These are phyloP conservation scores for Ceratobasidium sp. DNA, from an alignment of 1,284 basidiomycete genomes.

Conservation along the genomic window DNA sequence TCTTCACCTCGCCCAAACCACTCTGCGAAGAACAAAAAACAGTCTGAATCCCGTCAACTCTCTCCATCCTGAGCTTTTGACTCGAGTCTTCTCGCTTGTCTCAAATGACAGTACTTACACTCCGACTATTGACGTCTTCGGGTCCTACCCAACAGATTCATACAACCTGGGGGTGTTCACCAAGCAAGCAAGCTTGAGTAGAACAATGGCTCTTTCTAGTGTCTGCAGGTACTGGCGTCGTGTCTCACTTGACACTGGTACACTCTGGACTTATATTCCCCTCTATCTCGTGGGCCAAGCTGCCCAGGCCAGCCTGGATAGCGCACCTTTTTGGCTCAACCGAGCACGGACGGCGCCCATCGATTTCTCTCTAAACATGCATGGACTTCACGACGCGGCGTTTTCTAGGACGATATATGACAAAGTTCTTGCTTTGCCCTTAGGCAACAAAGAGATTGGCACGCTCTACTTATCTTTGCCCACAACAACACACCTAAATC, in stretches of 20 bases:
- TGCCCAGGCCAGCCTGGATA: not conserved
- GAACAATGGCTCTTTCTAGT: not conserved
- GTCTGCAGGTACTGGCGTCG: slow-evolving; percentile 28
- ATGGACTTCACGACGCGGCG: too few relatives aligned
- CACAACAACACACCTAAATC: too few relatives aligned
- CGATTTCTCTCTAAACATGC: not conserved
- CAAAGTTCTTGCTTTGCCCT: too few relatives aligned
- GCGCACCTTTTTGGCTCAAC: not conserved
- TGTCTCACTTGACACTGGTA: not conserved
- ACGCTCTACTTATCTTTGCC: too few relatives aligned
- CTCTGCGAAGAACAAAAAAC: too few relatives aligned
- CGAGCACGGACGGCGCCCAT: slow-evolving; percentile 14
- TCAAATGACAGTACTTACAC: too few relatives aligned
- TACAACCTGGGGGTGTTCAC: not conserved
- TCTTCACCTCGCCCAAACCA: too few relatives aligned
- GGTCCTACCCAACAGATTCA: too few relatives aligned
- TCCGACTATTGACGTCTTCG: not conserved
- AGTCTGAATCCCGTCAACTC: not conserved
- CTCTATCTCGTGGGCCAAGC: not conserved
- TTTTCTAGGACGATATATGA: too few relatives aligned
- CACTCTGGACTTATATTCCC: slow-evolving; percentile 12
- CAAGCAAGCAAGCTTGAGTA: not conserved
- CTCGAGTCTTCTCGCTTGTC: not conserved
- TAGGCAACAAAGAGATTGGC: too few relatives aligned
- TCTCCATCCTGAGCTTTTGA: slow-evolving; percentile 11